phyloP scores from a whole-genome alignment of 768 basidiomycete genomes.

The Macrolepiota fuliginosa region DNA sequence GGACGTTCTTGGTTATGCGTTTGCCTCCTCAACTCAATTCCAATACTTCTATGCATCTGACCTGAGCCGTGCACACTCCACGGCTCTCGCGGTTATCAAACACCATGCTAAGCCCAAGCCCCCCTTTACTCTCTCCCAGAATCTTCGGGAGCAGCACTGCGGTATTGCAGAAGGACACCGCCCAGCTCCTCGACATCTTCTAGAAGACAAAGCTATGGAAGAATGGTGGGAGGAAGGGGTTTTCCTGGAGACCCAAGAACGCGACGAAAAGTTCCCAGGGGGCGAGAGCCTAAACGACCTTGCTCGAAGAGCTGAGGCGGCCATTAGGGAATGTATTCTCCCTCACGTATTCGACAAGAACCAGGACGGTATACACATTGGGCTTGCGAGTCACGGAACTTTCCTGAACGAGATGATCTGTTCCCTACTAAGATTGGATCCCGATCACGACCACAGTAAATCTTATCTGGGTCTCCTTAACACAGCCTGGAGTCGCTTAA shows the following conservation, averaged over 20 bases:
- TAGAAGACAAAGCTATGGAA: conserved; percentile 28
- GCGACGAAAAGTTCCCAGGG: conserved; percentile 56
- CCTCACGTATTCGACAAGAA: no score
- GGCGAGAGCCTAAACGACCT: conserved; percentile 71
- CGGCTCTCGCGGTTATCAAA: no score
- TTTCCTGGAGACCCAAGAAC: conserved; percentile 49
- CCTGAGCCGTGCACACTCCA: no score
- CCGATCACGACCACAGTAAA: conserved; percentile 35
- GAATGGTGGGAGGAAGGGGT: conserved; percentile 47
- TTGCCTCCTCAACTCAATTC: no score
- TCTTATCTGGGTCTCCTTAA: conserved; percentile 53
- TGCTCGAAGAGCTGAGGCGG: conserved; percentile 48
- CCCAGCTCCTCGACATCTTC: no score
- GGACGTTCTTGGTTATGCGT: no score
- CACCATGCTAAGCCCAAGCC: no score
- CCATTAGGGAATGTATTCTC: conserved; percentile 52
- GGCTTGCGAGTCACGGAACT: conserved; percentile 48
- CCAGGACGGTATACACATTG: conserved; percentile 42
- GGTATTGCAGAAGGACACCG: no score
- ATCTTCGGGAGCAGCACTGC: no score
- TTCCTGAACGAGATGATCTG: no score
- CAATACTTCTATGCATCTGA: no score
- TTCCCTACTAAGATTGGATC: conserved; percentile 38
- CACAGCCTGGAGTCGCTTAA: conserved; percentile 69
- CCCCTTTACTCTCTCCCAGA: no score